Percentiles rank a stretch among this genome's conserved stretches.
Evolutionary conservation across 1,284 basidiomycete species (phyloP).

Genomic region (Ustilago trichophora): DNA sequence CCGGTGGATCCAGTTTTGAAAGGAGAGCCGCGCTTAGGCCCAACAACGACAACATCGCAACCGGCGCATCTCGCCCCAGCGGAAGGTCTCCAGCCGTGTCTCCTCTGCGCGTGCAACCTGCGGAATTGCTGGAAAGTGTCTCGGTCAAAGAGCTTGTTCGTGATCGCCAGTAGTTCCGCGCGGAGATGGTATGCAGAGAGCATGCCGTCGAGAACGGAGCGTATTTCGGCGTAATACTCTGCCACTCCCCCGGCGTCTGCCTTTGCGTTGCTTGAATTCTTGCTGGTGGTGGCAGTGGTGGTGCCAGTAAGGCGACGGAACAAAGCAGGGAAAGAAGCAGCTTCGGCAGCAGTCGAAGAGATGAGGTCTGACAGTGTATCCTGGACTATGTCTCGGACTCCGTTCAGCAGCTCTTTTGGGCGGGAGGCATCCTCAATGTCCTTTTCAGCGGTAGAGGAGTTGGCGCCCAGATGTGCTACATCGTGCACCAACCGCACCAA

Average conservation of each 20-base stretch:
- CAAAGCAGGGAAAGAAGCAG: slow-evolving; percentile 86
- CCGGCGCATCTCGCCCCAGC: slow-evolving; percentile 20
- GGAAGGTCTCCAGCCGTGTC: slow-evolving; percentile 66
- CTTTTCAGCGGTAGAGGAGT: neutral
- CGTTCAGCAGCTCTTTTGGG: slow-evolving; percentile 18
- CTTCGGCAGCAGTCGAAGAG: slow-evolving; percentile 80
- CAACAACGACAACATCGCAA: slow-evolving; percentile 24
- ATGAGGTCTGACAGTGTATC: slow-evolving; percentile 85
- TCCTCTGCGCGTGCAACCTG: slow-evolving; percentile 62
- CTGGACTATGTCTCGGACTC: slow-evolving; percentile 75
- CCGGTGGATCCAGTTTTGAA: too few species aligned
- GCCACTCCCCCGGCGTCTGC: slow-evolving; percentile 14
- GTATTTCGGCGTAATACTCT: slow-evolving; percentile 83
- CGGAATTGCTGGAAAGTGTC: slow-evolving; percentile 82
- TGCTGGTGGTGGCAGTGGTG: slow-evolving; percentile 69
- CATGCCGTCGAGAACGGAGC: slow-evolving; percentile 89
- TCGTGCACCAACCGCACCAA: slow-evolving; percentile 81
- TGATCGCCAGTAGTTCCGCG: slow-evolving; percentile 87
- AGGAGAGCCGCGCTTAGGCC: slow-evolving; percentile 15
- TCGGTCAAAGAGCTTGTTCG: slow-evolving; percentile 81
- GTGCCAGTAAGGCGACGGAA: slow-evolving; percentile 80
- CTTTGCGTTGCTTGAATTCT: slow-evolving; percentile 33
- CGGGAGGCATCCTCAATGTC: neutral
- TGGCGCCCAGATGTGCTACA: slow-evolving; percentile 17
- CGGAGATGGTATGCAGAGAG: slow-evolving; percentile 91